phyloP scores from a whole-genome alignment of 495 filamentous ascomycete genomes.

The Aspergillus panamensis region DNA sequence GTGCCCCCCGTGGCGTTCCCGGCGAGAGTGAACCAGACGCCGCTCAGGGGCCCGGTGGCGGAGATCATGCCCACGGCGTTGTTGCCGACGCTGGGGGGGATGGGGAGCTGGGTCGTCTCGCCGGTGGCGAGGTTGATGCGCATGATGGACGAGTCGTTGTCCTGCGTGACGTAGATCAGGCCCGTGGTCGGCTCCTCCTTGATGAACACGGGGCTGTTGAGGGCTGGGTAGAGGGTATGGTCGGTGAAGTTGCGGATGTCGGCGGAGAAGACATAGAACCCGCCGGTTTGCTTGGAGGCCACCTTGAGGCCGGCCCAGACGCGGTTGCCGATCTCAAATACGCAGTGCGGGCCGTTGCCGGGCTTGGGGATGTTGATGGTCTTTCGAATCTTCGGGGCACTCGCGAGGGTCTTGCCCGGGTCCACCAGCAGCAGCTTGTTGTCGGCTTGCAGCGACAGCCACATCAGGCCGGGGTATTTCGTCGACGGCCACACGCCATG shows the following conservation, averaged over 20 bases:
- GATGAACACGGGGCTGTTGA: slow-evolving; percentile 27
- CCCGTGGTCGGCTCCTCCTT: slow-evolving; percentile 25
- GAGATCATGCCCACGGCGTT: slow-evolving; percentile 27
- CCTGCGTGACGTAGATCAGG: slow-evolving; percentile 25
- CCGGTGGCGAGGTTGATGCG: slow-evolving; percentile 23
- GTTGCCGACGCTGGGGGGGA: slow-evolving; percentile 24
- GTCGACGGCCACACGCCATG: slow-evolving; percentile 24
- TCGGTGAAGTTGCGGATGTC: slow-evolving; percentile 15
- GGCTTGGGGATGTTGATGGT: slow-evolving; percentile 21
- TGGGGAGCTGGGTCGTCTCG: slow-evolving; percentile 20
- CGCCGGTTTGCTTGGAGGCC: slow-evolving; percentile 18
- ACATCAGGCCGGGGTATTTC: slow-evolving; percentile 22
- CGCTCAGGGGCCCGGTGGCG: slow-evolving; percentile 16
- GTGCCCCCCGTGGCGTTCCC: slow-evolving; percentile 24
- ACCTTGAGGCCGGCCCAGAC: slow-evolving; percentile 27
- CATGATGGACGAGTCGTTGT: slow-evolving; percentile 26
- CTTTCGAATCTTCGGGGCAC: slow-evolving; percentile 12
- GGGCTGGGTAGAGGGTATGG: slow-evolving; percentile 17
- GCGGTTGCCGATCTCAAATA: slow-evolving; percentile 26
- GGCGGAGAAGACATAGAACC: slow-evolving; percentile 26
- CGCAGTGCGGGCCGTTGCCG: slow-evolving; percentile 24
- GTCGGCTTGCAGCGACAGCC: slow-evolving; percentile 23
- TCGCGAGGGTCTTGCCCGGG: slow-evolving; percentile 19
- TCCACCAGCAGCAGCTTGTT: slow-evolving; percentile 26
- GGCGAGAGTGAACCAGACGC: slow-evolving; percentile 25